Percentiles rank a stretch among this genome's conserved stretches.
Evolutionary conservation across 2,329 filamentous ascomycete genomes (phyloP).

Genomic region (Rugonectria rugulosa): DNA sequence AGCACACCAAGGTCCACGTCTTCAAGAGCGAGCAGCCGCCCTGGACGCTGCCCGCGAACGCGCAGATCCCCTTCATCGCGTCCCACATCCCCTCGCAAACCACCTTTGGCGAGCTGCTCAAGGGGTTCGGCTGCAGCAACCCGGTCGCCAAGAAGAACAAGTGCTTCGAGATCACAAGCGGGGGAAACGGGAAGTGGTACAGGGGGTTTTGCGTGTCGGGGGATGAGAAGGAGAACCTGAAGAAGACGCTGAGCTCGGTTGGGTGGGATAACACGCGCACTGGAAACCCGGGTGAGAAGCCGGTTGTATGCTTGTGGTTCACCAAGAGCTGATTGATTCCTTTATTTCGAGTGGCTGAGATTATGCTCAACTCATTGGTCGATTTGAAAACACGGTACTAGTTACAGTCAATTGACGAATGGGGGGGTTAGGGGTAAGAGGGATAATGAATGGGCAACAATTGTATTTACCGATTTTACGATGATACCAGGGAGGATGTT

Average conservation of each 20-base stretch:
- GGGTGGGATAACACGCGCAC: conserved; percentile 65
- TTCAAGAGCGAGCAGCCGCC: conserved; percentile 60
- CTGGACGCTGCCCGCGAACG: conserved; percentile 57
- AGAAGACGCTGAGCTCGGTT: conserved; percentile 60
- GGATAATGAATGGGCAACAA: too few relatives aligned
- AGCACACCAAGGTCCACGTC: conserved; percentile 67
- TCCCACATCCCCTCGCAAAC: conserved; percentile 61
- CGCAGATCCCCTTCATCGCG: conserved; percentile 55
- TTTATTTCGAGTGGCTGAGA: neutral
- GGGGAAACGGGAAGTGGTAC: conserved; percentile 66
- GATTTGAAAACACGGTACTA: too few relatives aligned
- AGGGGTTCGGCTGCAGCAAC: conserved; percentile 65
- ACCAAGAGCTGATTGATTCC: conserved; percentile 54
- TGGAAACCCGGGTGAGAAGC: conserved; percentile 56
- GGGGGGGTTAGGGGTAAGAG: too few relatives aligned
- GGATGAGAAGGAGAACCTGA: conserved; percentile 56
- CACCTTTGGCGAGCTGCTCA: conserved; percentile 63
- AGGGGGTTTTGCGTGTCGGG: conserved; percentile 61
- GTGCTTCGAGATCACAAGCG: conserved; percentile 63
- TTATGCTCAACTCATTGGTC: too few relatives aligned
- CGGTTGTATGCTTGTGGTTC: conserved; percentile 67
- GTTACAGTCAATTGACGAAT: too few relatives aligned
- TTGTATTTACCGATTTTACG: too few relatives aligned
- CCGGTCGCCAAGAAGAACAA: conserved; percentile 59
- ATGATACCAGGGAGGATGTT: too few relatives aligned